A percentile compares a stretch with the other conserved stretches of the same genome.
These are phyloP conservation scores for Lachancea sp. DNA, from an alignment of 805 yeast species.

Conservation along the genomic window DNA sequence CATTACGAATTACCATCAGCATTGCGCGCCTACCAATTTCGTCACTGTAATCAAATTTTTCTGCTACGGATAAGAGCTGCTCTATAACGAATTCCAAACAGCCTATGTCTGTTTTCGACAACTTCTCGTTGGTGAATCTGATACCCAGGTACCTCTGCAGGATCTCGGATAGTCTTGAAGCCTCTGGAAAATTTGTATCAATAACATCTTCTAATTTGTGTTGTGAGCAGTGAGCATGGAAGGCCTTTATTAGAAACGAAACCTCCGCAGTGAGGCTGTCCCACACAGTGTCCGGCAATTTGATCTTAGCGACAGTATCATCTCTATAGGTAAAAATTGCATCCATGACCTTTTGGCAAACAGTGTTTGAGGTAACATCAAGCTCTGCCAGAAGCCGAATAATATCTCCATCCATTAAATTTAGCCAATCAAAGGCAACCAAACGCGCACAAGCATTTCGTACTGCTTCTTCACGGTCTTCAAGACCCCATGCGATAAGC, in stretches of 20 bases:
- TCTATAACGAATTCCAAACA: slow-evolving; percentile 68
- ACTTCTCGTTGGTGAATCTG: slow-evolving; percentile 28
- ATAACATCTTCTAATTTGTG: slow-evolving; percentile 46
- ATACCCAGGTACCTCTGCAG: slow-evolving; percentile 51
- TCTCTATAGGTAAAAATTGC: slow-evolving; percentile 54
- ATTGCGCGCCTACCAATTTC: slow-evolving; percentile 82
- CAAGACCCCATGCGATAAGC: slow-evolving; percentile 75
- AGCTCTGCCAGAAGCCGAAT: slow-evolving; percentile 64
- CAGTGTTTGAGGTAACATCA: slow-evolving; percentile 59
- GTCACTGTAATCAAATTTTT: slow-evolving; percentile 77
- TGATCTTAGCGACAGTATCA: slow-evolving; percentile 55
- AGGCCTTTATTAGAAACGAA: slow-evolving; percentile 63
- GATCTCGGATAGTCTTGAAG: slow-evolving; percentile 58
- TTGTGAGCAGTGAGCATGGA: slow-evolving; percentile 56
- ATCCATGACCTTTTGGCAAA: slow-evolving; percentile 63
- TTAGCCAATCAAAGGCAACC: slow-evolving; percentile 69
- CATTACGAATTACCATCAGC: slow-evolving; percentile 50
- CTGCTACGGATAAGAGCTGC: slow-evolving; percentile 63
- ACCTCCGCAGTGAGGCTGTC: slow-evolving; percentile 63
- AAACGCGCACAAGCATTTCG: slow-evolving; percentile 63
- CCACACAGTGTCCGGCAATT: slow-evolving; percentile 66
- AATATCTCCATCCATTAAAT: slow-evolving; percentile 59
- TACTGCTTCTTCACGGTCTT: slow-evolving; percentile 76
- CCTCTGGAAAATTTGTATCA: slow-evolving; percentile 72
- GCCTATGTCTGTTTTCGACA: slow-evolving; percentile 37